A percentile compares a stretch with the other conserved stretches of the same genome.
Evolutionary conservation across 106 monocot species (phyloP).

Genomic region (Dendrobium nobile): DNA sequence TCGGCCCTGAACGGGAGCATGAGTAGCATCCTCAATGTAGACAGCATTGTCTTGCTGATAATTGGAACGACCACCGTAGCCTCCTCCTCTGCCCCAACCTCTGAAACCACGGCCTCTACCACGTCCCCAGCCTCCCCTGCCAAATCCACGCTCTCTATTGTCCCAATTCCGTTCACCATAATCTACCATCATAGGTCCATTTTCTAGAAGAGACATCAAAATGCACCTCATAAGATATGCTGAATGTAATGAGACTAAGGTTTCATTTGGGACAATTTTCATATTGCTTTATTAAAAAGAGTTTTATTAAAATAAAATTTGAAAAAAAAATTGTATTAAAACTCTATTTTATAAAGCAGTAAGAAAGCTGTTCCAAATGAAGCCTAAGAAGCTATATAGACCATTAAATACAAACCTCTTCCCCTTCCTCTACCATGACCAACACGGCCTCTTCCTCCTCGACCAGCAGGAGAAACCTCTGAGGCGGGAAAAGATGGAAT

Average conservation of each 20-base stretch:
- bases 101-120: constrained; percentile 19
- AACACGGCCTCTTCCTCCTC: constrained; percentile 27
- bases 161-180: constrained; percentile 24
- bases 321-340: too few relatives aligned
- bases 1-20: constrained; percentile 16
- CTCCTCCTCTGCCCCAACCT: constrained; percentile 17
- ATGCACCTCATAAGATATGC: background rate
- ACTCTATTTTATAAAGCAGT: too few relatives aligned
- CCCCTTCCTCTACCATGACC: constrained; percentile 20
- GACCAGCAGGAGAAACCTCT: constrained; percentile 17
- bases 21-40: constrained; percentile 17
- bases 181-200: constrained; percentile 1
- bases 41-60: constrained; percentile 21
- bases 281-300: too few relatives aligned
- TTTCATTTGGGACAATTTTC: too few relatives aligned
- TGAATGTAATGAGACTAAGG: background rate
- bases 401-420: constrained; percentile 7
- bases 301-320: too few relatives aligned
- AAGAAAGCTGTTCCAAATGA: too few relatives aligned
- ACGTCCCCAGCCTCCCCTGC: constrained; percentile 16
- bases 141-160: constrained; percentile 18
- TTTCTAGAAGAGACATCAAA: background rate
- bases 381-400: background rate
- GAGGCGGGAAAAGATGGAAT: background rate
- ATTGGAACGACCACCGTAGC: constrained; percentile 20